Percentiles rank a stretch among this genome's conserved stretches.
Evolutionary conservation across 2,329 filamentous ascomycete genomes (phyloP).

Genomic region (Fusarium penzigii): DNA sequence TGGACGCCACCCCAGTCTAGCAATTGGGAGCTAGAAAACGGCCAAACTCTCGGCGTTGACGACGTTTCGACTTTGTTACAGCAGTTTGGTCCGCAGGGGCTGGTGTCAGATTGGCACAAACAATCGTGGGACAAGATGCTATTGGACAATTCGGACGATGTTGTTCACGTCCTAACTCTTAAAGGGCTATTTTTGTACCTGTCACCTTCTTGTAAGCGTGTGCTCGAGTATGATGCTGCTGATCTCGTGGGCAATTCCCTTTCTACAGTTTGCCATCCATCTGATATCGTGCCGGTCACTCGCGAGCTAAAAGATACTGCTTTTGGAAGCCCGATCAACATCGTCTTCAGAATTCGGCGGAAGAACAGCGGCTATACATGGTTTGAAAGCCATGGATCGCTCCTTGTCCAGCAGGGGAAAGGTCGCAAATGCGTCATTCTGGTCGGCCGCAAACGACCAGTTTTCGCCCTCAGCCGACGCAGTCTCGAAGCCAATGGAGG

Average conservation of each 20-base stretch:
- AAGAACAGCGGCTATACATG: constrained; percentile 92
- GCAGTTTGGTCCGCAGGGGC: constrained; percentile 65
- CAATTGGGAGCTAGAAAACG: constrained; percentile 64
- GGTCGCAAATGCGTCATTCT: constrained; percentile 91
- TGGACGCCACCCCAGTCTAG: constrained; percentile 70
- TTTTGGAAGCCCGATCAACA: constrained; percentile 74
- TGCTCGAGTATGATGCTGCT: constrained; percentile 83
- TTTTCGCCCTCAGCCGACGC: constrained; percentile 71
- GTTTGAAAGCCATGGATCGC: constrained; percentile 91
- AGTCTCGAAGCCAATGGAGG: constrained; percentile 59
- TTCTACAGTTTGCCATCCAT: constrained; percentile 92
- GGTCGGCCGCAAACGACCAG: constrained; percentile 81
- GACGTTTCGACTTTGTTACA: constrained; percentile 83
- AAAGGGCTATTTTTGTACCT: constrained; percentile 91
- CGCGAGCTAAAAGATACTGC: constrained; percentile 88
- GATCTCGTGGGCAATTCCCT: constrained; percentile 85
- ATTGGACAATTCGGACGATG: constrained; percentile 88
- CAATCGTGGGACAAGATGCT: constrained; percentile 91
- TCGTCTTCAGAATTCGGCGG: constrained; percentile 85
- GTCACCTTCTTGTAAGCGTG: constrained; percentile 78
- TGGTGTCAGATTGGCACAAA: constrained; percentile 75
- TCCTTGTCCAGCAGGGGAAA: constrained; percentile 89
- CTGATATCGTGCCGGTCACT: constrained; percentile 91
- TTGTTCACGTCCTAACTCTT: constrained; percentile 88
- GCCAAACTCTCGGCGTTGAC: constrained; percentile 79